Evolutionary conservation across 495 filamentous ascomycete species (phyloP).

Genomic region (Penicillium turbatum): DNA sequence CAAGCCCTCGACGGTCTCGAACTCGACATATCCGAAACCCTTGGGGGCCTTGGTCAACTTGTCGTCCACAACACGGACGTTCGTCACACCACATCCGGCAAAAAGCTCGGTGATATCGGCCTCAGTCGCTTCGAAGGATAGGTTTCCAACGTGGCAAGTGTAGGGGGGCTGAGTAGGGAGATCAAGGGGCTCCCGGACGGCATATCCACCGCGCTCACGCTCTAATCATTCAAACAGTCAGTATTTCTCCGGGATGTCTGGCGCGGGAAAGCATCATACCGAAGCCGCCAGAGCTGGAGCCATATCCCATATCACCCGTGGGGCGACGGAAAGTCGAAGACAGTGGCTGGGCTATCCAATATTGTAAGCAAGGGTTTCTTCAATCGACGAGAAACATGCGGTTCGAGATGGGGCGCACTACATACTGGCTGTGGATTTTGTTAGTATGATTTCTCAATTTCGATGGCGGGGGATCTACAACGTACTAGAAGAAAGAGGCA

Average conservation of each 20-base stretch:
- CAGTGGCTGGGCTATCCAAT: conserved; percentile 31
- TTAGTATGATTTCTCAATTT: conserved; percentile 16
- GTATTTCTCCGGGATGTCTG: conserved; percentile 4
- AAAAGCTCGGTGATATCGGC: conserved; percentile 83
- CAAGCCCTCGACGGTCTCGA: conserved; percentile 79
- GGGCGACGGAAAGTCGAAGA: conserved; percentile 42
- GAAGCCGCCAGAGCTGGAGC: conserved; percentile 32
- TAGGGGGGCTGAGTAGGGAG: conserved; percentile 88
- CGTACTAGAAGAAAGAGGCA: conserved; percentile 63
- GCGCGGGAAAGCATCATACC: conserved; percentile 4
- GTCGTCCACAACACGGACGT: conserved; percentile 93
- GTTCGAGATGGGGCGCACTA: conserved; percentile 9
- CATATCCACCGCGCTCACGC: conserved; percentile 53
- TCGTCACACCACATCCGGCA: conserved; percentile 73
- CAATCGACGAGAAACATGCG: background rate
- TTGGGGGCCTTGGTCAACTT: conserved; percentile 87
- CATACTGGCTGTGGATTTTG: conserved; percentile 38
- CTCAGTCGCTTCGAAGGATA: conserved; percentile 85
- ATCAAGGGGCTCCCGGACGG: conserved; percentile 73
- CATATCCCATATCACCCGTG: conserved; percentile 44
- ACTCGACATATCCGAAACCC: conserved; percentile 97
- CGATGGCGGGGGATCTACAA: conserved; percentile 15
- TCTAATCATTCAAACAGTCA: conserved; percentile 29
- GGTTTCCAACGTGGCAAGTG: conserved; percentile 93
- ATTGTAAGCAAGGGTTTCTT: conserved; percentile 7